Conservation (phyloP, 169 alveolate genomes). For the Eimeria praecox region DNA sequence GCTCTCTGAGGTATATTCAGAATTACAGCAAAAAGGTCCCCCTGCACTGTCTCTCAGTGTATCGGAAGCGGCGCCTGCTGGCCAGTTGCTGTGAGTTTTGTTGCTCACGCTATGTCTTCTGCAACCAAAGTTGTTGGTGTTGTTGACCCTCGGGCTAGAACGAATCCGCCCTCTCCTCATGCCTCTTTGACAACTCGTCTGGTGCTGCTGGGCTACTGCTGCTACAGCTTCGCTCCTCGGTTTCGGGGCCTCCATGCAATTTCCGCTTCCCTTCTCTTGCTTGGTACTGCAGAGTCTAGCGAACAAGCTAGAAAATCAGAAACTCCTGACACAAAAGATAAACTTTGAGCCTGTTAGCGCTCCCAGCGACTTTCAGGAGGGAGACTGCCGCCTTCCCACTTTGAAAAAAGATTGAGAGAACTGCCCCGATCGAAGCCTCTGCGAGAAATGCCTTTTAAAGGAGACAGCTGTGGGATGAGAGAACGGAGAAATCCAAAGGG, state of each 20-base stretch:
- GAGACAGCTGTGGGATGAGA: no score
- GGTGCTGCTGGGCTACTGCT: constrained; percentile 3
- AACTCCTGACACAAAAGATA: background rate
- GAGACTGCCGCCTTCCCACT: no score
- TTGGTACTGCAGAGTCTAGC: background rate
- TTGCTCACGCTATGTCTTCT: background rate
- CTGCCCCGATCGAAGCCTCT: no score
- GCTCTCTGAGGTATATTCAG: no score
- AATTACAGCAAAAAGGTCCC: no score
- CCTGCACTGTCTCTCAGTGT: no score
- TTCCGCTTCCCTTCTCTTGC: background rate
- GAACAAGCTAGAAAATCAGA: background rate
- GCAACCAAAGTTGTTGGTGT: background rate
- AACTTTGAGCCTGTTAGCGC: background rate
- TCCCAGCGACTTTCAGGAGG: background rate
- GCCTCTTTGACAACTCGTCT: background rate
- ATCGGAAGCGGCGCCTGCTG: background rate
- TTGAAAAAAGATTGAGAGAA: no score
- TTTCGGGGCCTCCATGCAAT: no score
- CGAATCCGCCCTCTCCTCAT: background rate
- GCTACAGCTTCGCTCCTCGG: background rate
- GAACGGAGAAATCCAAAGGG: no score
- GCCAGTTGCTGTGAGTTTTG: background rate
- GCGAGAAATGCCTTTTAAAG: no score
- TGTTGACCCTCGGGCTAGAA: background rate